phyloP scores from a whole-genome alignment of 768 basidiomycete species.

The Tricholoma matsutake region DNA sequence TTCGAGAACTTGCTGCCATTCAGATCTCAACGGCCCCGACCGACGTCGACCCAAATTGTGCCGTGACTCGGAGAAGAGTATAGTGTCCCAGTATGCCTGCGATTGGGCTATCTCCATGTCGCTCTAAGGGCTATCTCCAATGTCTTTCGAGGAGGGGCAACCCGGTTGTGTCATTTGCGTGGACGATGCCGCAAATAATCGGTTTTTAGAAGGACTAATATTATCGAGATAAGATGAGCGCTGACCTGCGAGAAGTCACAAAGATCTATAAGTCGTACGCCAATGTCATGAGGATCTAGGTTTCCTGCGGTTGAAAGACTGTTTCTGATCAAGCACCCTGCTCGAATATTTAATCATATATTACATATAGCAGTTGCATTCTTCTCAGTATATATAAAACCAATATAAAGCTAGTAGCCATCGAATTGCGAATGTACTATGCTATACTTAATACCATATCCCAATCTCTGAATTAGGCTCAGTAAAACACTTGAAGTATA shows the following conservation, averaged over 20 bases:
- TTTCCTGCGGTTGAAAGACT: not conserved
- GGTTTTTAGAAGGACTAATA: not conserved
- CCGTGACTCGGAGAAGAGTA: slow-evolving; percentile 11
- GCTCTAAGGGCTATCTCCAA: not conserved
- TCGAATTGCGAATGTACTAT: not conserved
- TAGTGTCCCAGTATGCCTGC: slow-evolving; percentile 17
- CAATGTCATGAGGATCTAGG: not conserved
- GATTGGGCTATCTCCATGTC: slow-evolving; percentile 9
- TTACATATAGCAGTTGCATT: not conserved
- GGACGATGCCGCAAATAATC: slow-evolving; percentile 1
- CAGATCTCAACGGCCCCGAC: slow-evolving; percentile 4
- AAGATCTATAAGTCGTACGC: not conserved
- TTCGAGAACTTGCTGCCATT: slow-evolving; percentile 9
- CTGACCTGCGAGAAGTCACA: not conserved
- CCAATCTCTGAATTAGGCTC: not conserved
- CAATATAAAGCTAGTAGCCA: not conserved
- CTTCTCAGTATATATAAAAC: too few species aligned
- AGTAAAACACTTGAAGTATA: not conserved
- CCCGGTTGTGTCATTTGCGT: slow-evolving; percentile 11
- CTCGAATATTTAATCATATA: not conserved
- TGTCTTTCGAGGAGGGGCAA: slow-evolving; percentile 8
- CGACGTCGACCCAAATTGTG: slow-evolving; percentile 1
- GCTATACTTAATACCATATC: not conserved
- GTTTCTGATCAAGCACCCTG: too few species aligned
- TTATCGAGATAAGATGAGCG: not conserved